Conservation (phyloP, 495 filamentous ascomycete genomes). For the Xylaria acuta region DNA sequence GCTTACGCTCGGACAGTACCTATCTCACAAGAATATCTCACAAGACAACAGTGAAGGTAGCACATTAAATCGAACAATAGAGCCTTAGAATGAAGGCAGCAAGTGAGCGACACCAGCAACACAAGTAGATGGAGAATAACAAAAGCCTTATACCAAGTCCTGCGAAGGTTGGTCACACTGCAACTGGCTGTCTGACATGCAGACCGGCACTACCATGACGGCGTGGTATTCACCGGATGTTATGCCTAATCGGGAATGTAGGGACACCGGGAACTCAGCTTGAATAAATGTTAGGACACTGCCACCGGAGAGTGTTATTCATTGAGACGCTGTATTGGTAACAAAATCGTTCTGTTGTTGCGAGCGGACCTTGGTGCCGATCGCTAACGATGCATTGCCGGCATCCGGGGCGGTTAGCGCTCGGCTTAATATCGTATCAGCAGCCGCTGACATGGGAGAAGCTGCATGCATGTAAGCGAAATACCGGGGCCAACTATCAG, state of each 20-base stretch:
- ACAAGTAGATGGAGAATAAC: background rate
- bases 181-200: background rate
- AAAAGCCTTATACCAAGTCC: no score
- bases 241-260: background rate
- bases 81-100: background rate
- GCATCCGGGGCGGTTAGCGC: constrained; percentile 14
- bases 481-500: background rate
- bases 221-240: background rate
- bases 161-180: background rate
- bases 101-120: background rate
- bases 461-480: background rate
- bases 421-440: constrained; percentile 5
- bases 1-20: background rate
- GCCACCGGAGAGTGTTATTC: background rate
- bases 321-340: background rate
- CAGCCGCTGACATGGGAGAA: constrained; percentile 12
- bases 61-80: background rate
- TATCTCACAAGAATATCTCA: background rate
- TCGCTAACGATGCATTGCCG: background rate
- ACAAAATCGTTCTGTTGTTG: background rate
- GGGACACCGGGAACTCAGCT: background rate
- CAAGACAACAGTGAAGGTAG: background rate
- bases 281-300: background rate
- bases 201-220: background rate
- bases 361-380: background rate